These are phyloP conservation scores for Claviceps digitariae DNA, from an alignment of 2,329 filamentous ascomycete genomes.

Conservation along the genomic window DNA sequence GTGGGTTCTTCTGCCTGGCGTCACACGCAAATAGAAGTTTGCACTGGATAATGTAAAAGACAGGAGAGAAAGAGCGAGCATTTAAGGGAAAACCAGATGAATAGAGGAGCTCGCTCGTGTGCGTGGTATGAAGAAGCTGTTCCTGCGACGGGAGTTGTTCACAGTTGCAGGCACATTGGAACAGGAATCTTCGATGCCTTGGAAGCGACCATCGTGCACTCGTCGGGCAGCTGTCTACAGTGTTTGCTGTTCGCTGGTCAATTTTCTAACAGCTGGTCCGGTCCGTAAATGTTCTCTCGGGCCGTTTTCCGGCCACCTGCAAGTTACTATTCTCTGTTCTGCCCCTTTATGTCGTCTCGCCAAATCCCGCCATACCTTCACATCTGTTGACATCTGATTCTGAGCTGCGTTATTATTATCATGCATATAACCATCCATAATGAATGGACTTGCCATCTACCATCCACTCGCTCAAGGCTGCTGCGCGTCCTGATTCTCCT, in stretches of 20 bases:
- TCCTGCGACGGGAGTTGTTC: background rate
- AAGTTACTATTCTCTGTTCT: no score
- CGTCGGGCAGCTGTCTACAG: background rate
- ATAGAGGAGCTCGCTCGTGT: background rate
- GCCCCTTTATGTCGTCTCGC: no score
- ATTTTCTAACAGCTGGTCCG: background rate
- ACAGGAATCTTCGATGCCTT: background rate
- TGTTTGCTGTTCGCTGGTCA: background rate
- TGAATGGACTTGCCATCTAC: background rate
- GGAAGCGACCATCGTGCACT: background rate
- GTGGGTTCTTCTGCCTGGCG: background rate
- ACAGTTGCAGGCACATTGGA: background rate
- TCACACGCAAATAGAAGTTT: background rate
- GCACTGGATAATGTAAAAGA: background rate
- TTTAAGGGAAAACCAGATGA: background rate
- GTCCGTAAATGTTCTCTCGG: background rate
- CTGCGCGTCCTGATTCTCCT: background rate
- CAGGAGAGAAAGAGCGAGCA: background rate
- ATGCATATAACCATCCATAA: background rate
- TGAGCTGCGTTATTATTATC: background rate
- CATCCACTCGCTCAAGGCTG: background rate
- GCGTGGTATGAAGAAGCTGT: background rate
- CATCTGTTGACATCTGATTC: background rate
- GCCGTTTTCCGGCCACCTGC: no score
- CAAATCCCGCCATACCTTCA: background rate